Conservation (phyloP, 2,329 filamentous ascomycete genomes). For the Alternaria rosae region DNA sequence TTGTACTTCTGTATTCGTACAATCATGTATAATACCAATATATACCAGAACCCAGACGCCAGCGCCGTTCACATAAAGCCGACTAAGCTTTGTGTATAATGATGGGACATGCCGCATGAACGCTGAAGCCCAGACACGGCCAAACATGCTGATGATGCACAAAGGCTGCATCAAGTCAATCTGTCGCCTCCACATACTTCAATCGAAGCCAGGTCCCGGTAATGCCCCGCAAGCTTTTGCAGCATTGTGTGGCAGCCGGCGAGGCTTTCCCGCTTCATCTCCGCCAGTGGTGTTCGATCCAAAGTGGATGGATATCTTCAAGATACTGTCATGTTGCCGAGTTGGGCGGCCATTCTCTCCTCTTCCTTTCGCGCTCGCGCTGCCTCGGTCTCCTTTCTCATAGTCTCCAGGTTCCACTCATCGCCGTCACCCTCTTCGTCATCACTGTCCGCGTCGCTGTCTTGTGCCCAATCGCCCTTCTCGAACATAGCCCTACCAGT, state of each 20-base stretch:
- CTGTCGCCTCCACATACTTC: neutral
- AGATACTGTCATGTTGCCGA: conserved; percentile 30
- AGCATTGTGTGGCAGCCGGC: conserved; percentile 38
- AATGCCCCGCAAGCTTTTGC: conserved; percentile 43
- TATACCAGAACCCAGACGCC: conserved; percentile 10
- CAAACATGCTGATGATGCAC: neutral
- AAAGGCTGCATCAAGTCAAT: neutral
- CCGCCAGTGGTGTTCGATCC: neutral
- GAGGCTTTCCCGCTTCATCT: conserved; percentile 12
- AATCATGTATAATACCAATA: conserved; percentile 3
- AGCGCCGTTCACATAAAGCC: conserved; percentile 14
- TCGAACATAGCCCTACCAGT: conserved; percentile 96
- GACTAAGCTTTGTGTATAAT: neutral
- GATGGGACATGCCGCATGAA: conserved; percentile 1
- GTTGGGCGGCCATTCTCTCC: conserved; percentile 61
- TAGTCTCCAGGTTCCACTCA: conserved; percentile 79
- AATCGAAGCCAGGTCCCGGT: conserved; percentile 8
- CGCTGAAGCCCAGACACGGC: conserved; percentile 5
- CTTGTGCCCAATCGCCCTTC: conserved; percentile 86
- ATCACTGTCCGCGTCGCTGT: conserved; percentile 61
- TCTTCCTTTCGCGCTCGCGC: conserved; percentile 78
- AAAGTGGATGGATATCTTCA: conserved; percentile 8
- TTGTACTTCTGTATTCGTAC: conserved; percentile 2
- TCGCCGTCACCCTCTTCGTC: conserved; percentile 68
- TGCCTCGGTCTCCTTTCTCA: conserved; percentile 85